phyloP scores from a whole-genome alignment of 176 grass and related monocot genomes.

The Bromus sterilis region DNA sequence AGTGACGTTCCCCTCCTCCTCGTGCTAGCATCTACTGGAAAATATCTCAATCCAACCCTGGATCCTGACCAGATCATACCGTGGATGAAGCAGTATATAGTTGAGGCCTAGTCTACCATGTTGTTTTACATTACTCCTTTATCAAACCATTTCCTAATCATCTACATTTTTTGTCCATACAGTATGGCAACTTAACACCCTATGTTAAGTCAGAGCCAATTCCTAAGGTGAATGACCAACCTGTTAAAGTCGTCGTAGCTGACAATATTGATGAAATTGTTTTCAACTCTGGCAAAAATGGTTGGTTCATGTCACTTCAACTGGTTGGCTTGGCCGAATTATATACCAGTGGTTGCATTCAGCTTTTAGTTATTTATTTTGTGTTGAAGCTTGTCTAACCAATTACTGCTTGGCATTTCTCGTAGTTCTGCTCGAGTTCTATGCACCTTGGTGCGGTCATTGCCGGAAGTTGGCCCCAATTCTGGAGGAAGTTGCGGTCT shows the following conservation, averaged over 20 bases:
- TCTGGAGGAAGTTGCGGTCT: conserved; percentile 64
- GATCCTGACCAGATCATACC: conserved; percentile 62
- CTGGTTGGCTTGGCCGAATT: neutral
- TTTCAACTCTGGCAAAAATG: conserved; percentile 75
- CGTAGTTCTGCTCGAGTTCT: conserved; percentile 77
- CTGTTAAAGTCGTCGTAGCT: conserved; percentile 73
- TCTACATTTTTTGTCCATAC: conserved; percentile 3
- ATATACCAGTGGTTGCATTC: neutral
- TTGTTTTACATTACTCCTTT: conserved; percentile 10
- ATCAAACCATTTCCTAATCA: conserved; percentile 1
- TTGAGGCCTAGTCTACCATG: conserved; percentile 34
- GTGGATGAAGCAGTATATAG: conserved; percentile 78
- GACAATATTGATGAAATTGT: conserved; percentile 61
- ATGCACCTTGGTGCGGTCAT: conserved; percentile 86
- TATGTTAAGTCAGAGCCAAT: conserved; percentile 75
- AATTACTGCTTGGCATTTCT: neutral
- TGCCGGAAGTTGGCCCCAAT: conserved; percentile 73
- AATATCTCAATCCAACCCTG: conserved; percentile 75
- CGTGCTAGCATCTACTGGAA: conserved; percentile 44
- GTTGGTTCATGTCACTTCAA: conserved; percentile 34
- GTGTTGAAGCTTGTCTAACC: neutral
- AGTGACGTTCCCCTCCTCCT: conserved; percentile 60
- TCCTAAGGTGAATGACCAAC: conserved; percentile 63
- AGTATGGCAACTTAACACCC: conserved; percentile 72
- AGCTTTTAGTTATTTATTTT: neutral